Evolutionary conservation across 176 grass and related monocot genomes (phyloP).

Genomic region (Triticum dicoccoides): DNA sequence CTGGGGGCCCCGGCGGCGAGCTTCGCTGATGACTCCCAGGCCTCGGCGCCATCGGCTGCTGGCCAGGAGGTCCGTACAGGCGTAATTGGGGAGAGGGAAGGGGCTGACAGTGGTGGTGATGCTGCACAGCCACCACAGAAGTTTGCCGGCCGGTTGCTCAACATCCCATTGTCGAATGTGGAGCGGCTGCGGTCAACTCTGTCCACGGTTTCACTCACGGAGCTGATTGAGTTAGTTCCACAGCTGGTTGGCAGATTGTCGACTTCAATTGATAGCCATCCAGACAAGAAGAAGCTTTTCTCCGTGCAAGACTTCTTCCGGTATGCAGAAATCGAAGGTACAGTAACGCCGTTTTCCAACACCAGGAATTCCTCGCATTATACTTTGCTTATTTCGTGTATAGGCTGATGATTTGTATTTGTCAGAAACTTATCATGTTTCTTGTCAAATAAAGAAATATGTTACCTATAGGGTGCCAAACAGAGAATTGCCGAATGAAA

Average conservation of each 20-base stretch:
- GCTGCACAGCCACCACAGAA: constrained; percentile 35
- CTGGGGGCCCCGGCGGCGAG: constrained; percentile 37
- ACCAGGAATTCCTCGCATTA: neutral
- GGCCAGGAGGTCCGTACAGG: constrained; percentile 4
- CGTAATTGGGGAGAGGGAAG: constrained; percentile 41
- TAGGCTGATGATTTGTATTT: neutral
- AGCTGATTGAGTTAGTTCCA: constrained; percentile 75
- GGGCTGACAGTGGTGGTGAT: constrained; percentile 12
- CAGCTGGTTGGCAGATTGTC: constrained; percentile 62
- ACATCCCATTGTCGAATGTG: constrained; percentile 82
- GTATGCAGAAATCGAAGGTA: constrained; percentile 90
- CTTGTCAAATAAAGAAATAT: neutral
- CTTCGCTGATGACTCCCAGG: constrained; percentile 21
- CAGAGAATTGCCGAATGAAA: neutral
- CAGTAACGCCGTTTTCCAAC: neutral
- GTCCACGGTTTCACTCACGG: constrained; percentile 60
- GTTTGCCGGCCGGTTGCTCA: constrained; percentile 58
- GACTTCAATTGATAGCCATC: constrained; percentile 45
- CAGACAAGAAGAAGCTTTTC: constrained; percentile 97
- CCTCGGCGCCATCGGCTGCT: neutral
- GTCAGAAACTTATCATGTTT: neutral
- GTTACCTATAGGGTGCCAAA: neutral
- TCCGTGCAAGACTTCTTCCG: constrained; percentile 95
- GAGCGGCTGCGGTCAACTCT: constrained; percentile 80
- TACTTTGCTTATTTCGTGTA: neutral